phyloP scores from a whole-genome alignment of 805 yeast species.

The Lipomyces yamanashiensis region DNA sequence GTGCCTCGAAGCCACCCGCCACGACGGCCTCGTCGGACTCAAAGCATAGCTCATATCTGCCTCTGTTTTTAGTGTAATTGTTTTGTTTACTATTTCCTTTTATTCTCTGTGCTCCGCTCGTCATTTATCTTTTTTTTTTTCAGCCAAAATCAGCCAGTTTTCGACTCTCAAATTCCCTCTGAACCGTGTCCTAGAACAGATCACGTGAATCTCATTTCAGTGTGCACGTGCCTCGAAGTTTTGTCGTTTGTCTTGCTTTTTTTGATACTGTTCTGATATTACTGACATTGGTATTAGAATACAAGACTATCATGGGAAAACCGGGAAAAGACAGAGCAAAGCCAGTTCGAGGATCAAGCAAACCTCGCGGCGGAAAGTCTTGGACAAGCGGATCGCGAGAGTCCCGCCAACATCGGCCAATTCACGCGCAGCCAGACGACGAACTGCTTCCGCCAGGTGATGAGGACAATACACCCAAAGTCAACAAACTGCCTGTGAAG shows the following conservation, averaged over 20 bases:
- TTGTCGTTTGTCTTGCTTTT: not conserved
- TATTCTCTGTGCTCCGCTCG: no score
- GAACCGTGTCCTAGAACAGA: no score
- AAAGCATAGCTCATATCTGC: no score
- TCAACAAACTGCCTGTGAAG: conserved; percentile 52
- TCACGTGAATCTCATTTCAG: not conserved
- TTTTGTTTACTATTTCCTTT: no score
- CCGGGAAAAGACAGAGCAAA: conserved; percentile 5
- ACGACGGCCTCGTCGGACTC: no score
- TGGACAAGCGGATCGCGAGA: conserved; percentile 10
- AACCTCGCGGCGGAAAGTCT: conserved; percentile 15
- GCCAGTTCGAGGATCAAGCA: not conserved
- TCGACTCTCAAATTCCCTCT: no score
- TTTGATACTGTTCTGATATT: no score
- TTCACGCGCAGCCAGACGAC: not conserved
- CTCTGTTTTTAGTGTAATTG: no score
- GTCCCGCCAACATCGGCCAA: not conserved
- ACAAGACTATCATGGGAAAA: conserved; percentile 7
- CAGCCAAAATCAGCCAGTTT: no score
- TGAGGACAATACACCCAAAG: not conserved
- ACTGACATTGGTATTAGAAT: no score
- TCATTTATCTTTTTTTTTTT: no score
- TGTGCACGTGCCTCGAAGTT: not conserved
- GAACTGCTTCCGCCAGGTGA: conserved; percentile 5
- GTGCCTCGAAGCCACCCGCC: not conserved